These are phyloP conservation scores for Pleurotus tuber-regium DNA, from an alignment of 768 basidiomycete genomes.

Conservation along the genomic window DNA sequence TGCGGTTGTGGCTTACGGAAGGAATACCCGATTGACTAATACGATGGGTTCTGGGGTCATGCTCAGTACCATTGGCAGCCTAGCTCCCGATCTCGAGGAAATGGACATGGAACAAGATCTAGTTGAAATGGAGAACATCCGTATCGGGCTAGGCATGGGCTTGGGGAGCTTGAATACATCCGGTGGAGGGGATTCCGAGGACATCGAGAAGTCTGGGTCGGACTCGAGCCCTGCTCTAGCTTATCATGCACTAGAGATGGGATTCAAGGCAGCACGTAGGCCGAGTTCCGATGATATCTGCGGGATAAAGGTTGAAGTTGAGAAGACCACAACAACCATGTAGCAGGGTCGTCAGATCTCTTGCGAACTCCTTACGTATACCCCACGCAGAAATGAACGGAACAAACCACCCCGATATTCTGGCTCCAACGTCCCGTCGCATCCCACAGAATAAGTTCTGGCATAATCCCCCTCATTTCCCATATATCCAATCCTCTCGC, in stretches of 20 bases:
- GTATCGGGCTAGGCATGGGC: conserved; percentile 51
- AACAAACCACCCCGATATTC: neutral
- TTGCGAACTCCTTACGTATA: conserved; percentile 8
- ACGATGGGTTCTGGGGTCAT: conserved; percentile 62
- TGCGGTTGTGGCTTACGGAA: conserved; percentile 30
- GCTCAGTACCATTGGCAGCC: conserved; percentile 61
- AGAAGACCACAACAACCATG: conserved; percentile 54
- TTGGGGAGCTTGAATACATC: conserved; percentile 49
- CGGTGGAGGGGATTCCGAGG: conserved; percentile 47
- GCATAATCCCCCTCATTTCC: neutral
- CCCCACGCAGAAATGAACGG: neutral
- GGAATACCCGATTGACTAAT: conserved; percentile 39
- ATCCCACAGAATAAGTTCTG: neutral
- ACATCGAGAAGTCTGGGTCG: conserved; percentile 2
- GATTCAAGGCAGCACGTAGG: conserved; percentile 29
- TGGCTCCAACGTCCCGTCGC: neutral
- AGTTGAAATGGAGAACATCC: conserved; percentile 58
- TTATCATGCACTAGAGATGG: conserved; percentile 50
- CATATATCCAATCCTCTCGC: neutral
- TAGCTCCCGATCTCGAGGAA: conserved; percentile 48
- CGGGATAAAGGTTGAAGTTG: conserved; percentile 61
- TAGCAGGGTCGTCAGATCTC: conserved; percentile 20
- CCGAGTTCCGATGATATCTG: conserved; percentile 32
- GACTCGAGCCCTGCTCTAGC: conserved; percentile 51
- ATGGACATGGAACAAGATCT: conserved; percentile 47